Evolutionary conservation across 106 monocot species (phyloP), one percentile per base, ranked within the genome.

Genomic region (Chionographis japonica): DNA sequence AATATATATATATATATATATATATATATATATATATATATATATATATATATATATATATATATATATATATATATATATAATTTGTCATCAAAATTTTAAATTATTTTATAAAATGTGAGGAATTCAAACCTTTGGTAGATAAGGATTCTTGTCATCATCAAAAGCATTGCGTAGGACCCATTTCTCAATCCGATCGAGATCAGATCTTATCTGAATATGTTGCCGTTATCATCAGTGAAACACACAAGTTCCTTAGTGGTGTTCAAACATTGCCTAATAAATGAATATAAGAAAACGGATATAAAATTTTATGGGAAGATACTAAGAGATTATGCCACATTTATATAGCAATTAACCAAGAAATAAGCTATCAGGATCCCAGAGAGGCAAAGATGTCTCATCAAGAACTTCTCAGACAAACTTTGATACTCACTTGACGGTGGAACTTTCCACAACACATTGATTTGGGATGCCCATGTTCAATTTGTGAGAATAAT

Each of bases 171-270:
- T 98, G 10, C 97, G 89, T 40, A 98, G 53, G 16, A 98, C 71
- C 97, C 97, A 98, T 77, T 98, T 98, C 79, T 98, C 97, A 55
- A 98, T 92, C 40, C 89, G 87, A 6, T 85, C 87, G 63, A 87
- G 84, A 73, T 95, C 80, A 65, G 51, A 86, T 70, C 53, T 88
- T 54, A 91, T 77, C 95, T 95, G 86, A 54, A 76, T 55, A 27
- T 27, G 27, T 27, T 27, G 27, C 27, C 27, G 27, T 27, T 27
- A 0, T 27, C 46, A 46, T 46, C 5, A 10, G 9, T 46, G 46
- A 46, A 6, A 46, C 8, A 46, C 46, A 5, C 5, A 46, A 46
- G 5, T 46, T 46, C 9, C 8, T 46, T 46, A 46, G 46, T 10
- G 9, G 54, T 13, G 14, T 12, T 54, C 12, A 13, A 54, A 61